Evolutionary conservation across 805 yeast species (phyloP).

Genomic region (Yamadazyma laniorum): DNA sequence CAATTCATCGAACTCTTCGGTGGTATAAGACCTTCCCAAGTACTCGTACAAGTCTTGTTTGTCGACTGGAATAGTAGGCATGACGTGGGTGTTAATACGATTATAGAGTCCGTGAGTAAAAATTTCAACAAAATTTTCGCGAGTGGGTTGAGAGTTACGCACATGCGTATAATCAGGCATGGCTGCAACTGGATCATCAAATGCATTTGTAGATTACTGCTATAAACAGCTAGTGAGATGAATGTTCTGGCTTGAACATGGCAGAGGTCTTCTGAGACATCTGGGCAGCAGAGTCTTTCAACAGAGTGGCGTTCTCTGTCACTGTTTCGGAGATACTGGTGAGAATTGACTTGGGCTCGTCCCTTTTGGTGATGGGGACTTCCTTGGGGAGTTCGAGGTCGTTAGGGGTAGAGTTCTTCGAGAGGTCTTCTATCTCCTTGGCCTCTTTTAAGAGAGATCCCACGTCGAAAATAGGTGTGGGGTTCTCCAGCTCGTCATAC

Average conservation of each 20-base stretch:
- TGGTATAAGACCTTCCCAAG: constrained; percentile 59
- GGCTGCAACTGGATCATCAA: constrained; percentile 1
- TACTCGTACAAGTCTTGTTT: constrained; percentile 86
- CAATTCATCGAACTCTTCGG: constrained; percentile 92
- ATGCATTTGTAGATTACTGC: not conserved
- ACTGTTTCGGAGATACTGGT: constrained; percentile 1
- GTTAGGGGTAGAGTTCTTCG: not conserved
- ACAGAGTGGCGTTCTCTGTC: not conserved
- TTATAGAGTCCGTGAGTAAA: constrained; percentile 6
- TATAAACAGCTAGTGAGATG: too few relatives aligned
- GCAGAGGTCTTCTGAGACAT: not conserved
- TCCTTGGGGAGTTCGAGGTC: constrained; percentile 13
- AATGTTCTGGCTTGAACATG: too few relatives aligned
- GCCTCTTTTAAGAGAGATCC: constrained; percentile 44
- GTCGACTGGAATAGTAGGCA: constrained; percentile 98
- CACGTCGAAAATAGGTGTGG: constrained; percentile 41
- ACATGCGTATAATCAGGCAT: constrained; percentile 1
- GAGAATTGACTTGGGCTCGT: not conserved
- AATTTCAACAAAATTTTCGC: constrained; percentile 5
- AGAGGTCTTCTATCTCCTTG: constrained; percentile 36
- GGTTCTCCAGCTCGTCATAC: constrained; percentile 22
- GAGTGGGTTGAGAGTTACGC: constrained; percentile 6
- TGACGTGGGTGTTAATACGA: constrained; percentile 27
- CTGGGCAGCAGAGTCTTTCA: constrained; percentile 14
- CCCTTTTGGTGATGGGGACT: constrained; percentile 13